phyloP scores from a whole-genome alignment of 2,329 filamentous ascomycete species.

The Aspergillus intermedius region DNA sequence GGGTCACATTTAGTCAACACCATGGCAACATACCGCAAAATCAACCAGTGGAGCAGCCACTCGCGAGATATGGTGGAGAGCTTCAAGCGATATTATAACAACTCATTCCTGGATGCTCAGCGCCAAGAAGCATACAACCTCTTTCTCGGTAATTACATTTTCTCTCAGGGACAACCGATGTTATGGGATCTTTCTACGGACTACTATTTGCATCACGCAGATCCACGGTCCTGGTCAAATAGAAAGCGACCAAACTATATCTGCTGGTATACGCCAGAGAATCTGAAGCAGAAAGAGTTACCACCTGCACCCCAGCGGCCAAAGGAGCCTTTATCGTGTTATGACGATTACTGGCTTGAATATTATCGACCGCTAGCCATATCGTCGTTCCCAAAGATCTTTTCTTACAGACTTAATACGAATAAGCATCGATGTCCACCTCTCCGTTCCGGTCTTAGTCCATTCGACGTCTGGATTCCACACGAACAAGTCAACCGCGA shows the following conservation, averaged over 20 bases:
- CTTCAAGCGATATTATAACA: constrained; percentile 98
- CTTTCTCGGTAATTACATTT: constrained; percentile 94
- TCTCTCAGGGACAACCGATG: constrained; percentile 80
- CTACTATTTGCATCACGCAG: constrained; percentile 88
- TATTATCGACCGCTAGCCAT: constrained; percentile 86
- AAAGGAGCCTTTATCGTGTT: constrained; percentile 43
- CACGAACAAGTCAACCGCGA: constrained; percentile 52
- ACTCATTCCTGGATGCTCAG: constrained; percentile 95
- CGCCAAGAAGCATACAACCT: constrained; percentile 96
- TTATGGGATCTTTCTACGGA: constrained; percentile 93
- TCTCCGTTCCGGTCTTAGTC: constrained; percentile 65
- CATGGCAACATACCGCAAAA: constrained; percentile 98
- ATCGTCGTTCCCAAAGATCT: constrained; percentile 87
- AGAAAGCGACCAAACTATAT: constrained; percentile 67
- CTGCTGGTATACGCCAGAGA: constrained; percentile 73
- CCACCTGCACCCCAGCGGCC: constrained; percentile 39
- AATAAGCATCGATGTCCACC: constrained; percentile 71
- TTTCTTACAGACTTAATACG: constrained; percentile 85
- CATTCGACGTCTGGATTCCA: constrained; percentile 70
- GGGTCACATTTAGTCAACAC: constrained; percentile 97
- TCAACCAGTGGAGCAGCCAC: constrained; percentile 97
- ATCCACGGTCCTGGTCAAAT: constrained; percentile 67
- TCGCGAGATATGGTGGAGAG: constrained; percentile 98
- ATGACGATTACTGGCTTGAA: constrained; percentile 95
- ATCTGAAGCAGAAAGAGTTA: constrained; percentile 59